phyloP scores from a whole-genome alignment of 371 early-diverging fungal species.

The Globomyces sp. region DNA sequence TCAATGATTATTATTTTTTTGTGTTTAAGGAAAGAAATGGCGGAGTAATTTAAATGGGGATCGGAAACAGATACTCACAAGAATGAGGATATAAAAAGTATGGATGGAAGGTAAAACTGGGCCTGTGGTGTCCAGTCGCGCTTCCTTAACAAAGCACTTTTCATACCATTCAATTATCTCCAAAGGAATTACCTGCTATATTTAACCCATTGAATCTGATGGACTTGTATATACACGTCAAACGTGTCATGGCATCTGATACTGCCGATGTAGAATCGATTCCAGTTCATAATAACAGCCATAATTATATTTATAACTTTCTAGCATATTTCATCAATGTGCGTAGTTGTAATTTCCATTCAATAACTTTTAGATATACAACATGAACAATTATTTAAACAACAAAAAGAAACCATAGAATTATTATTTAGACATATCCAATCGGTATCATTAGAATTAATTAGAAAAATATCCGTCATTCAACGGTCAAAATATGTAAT shows the following conservation, averaged over 20 bases:
- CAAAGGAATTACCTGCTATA: neutral
- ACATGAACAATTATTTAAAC: constrained; percentile 8
- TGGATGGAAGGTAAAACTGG: no score
- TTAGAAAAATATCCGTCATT: neutral
- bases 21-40: no score
- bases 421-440: constrained; percentile 1
- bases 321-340: constrained; percentile 17
- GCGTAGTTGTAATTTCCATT: constrained; percentile 2
- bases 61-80: no score
- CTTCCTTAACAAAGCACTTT: no score
- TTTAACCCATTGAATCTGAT: neutral
- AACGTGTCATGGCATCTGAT: neutral
- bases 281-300: neutral
- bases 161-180: no score
- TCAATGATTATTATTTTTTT: no score
- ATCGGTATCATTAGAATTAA: neutral
- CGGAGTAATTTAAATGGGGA: no score
- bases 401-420: constrained; percentile 5
- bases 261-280: neutral
- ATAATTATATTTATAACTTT: constrained; percentile 5
- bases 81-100: no score
- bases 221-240: neutral
- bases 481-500: neutral
- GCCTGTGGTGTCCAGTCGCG: no score
- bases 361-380: constrained; percentile 5